Percentiles rank a stretch among this genome's conserved stretches.
Conservation (phyloP, 1,139 yeast genomes). For the Tardiomyces blankii region DNA sequence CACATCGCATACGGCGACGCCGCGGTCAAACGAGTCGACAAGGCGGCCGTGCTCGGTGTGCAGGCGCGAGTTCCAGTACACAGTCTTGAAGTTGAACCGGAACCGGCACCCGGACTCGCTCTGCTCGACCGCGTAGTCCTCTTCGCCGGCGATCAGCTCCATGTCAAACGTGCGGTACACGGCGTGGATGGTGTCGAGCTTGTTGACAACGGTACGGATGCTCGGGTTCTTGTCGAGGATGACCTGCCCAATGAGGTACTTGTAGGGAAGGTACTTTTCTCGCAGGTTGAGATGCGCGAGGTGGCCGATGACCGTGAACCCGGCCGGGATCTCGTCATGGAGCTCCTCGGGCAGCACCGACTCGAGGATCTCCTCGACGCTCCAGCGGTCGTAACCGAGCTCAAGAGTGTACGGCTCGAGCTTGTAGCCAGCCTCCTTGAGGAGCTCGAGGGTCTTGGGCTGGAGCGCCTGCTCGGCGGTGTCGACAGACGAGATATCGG, state of each 20-base stretch:
- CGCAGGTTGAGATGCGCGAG: constrained; percentile 86
- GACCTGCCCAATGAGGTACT: constrained; percentile 75
- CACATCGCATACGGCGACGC: constrained; percentile 82
- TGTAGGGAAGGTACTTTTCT: constrained; percentile 78
- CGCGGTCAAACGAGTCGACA: constrained; percentile 45
- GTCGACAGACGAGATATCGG: constrained; percentile 33
- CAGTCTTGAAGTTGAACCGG: constrained; percentile 81
- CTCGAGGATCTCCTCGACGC: constrained; percentile 72
- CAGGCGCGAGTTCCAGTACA: constrained; percentile 94
- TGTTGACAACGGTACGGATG: constrained; percentile 88
- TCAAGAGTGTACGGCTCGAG: constrained; percentile 44
- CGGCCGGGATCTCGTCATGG: constrained; percentile 70
- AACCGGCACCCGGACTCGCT: constrained; percentile 80
- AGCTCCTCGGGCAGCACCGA: constrained; percentile 67
- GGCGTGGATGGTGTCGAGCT: constrained; percentile 76
- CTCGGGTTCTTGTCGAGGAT: constrained; percentile 77
- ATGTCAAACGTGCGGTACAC: constrained; percentile 85
- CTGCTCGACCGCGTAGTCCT: constrained; percentile 69
- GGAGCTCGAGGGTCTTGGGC: constrained; percentile 30
- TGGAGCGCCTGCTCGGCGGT: constrained; percentile 34
- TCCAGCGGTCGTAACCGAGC: constrained; percentile 74
- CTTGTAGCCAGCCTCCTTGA: constrained; percentile 37
- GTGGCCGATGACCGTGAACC: constrained; percentile 92
- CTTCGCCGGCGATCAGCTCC: constrained; percentile 81
- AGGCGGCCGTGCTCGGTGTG: constrained; percentile 90